Evolutionary conservation across 495 filamentous ascomycete genomes (phyloP), one percentile per base, ranked within the genome.

Genomic region (Daldinia caldariorum): DNA sequence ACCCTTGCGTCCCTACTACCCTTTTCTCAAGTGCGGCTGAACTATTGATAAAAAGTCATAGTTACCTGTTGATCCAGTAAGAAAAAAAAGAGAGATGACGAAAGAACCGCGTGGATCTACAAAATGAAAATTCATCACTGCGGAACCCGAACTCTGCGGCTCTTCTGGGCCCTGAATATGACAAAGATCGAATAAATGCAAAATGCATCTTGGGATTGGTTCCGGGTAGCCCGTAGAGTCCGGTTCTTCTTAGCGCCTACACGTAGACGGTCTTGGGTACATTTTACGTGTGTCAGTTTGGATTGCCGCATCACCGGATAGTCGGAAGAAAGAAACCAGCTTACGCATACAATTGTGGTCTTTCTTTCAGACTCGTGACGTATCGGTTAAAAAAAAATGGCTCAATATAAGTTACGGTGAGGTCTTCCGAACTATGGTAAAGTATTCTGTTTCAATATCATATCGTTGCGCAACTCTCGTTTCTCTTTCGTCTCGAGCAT

Each of bases 391-490:
- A 66, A 62, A 43, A 57, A 71, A 66, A 62, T 61, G 58, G 54
- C 68, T 66, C 68, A 71, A 53, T 71, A 66, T 71, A 71, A 63
- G 63, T 66, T 13, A 70, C 43, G 43, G 43, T 47, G 18, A 47
- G 9, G 9, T 26, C 18, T 10, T 47, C 43, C 20, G 16, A 9
- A 22, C 18, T 47, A 22, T 20, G 43, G 43, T 47, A 47, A 22
- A 10, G 41, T 32, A 53, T 32, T 32, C 10, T 53, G 4, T 9
- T 32, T 32, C 2, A 0, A 32, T 43, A 22, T 32, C 35, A 45
- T 61, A 51, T 62, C 35, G 45, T 55, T 59, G 53, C 38, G 50
- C 35, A 62, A 29, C 47, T 58, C 2, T 54, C 59, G 39, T 55
- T 58, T 43, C 9, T 35, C 6, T 50, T 14, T 26, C 26, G n/a